Percentiles rank a stretch among this genome's conserved stretches.
Conservation (phyloP, 2,329 filamentous ascomycete species). For the Penicillium sp. region DNA sequence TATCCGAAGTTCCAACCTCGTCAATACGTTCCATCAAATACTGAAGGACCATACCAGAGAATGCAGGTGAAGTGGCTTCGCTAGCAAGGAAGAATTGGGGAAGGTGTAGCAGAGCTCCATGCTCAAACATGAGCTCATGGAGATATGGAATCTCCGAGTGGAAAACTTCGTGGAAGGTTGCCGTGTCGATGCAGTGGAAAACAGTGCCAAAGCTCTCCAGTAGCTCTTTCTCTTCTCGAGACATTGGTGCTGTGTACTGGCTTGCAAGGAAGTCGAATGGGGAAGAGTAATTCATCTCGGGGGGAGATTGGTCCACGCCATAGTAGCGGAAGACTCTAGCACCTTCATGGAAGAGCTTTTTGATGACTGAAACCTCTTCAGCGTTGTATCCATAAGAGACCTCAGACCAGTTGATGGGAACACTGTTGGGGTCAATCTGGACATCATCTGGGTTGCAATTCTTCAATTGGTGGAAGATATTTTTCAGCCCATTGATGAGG, state of each 20-base stretch:
- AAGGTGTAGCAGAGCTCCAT: constrained; percentile 89
- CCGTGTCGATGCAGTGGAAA: constrained; percentile 97
- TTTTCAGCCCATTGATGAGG: constrained; percentile 91
- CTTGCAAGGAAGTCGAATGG: constrained; percentile 92
- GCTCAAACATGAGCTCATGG: constrained; percentile 97
- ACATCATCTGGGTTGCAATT: constrained; percentile 75
- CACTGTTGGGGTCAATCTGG: constrained; percentile 72
- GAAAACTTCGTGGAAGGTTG: constrained; percentile 98
- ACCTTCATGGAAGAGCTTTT: constrained; percentile 95
- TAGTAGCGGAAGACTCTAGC: constrained; percentile 97
- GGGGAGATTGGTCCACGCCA: constrained; percentile 75
- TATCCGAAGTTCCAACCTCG: constrained; percentile 88
- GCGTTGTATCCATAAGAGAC: constrained; percentile 95
- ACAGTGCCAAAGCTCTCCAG: constrained; percentile 97
- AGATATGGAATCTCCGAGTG: constrained; percentile 95
- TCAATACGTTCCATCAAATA: constrained; percentile 97
- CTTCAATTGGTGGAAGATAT: constrained; percentile 92
- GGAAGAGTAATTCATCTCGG: constrained; percentile 73
- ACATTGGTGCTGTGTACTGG: constrained; percentile 90
- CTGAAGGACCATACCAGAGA: constrained; percentile 95
- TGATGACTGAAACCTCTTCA: constrained; percentile 93
- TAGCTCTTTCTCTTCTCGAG: constrained; percentile 95
- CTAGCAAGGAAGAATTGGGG: constrained; percentile 99
- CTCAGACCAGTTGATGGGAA: constrained; percentile 89
- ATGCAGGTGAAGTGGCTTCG: constrained; percentile 94